Percentiles rank a stretch among this genome's conserved stretches.
These are phyloP conservation scores for Diaporthe helianthi DNA, from an alignment of 2,329 filamentous ascomycete genomes.

Conservation along the genomic window DNA sequence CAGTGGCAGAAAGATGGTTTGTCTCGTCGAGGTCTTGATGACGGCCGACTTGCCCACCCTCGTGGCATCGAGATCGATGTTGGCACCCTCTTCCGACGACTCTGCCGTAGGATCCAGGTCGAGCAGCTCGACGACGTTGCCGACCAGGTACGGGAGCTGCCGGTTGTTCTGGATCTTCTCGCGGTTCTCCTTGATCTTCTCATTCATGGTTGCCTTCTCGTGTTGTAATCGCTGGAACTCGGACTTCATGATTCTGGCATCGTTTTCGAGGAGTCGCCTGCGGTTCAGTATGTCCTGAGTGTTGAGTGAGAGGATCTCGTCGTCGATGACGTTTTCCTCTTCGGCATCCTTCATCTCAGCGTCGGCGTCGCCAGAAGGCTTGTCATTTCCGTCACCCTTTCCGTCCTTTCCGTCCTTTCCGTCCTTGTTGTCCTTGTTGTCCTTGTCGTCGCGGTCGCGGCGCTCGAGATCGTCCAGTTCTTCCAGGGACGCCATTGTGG, in stretches of 20 bases:
- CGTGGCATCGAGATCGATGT: constrained; percentile 97
- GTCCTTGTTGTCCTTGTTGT: constrained; percentile 66
- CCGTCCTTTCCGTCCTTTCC: constrained; percentile 53
- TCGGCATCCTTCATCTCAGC: constrained; percentile 89
- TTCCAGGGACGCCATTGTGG: constrained; percentile 85
- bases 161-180: constrained; percentile 99
- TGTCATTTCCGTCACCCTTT: constrained; percentile 62
- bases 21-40: constrained; percentile 98
- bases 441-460: constrained; percentile 76
- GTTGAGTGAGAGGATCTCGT: constrained; percentile 90
- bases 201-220: constrained; percentile 93
- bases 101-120: constrained; percentile 96
- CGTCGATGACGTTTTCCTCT: constrained; percentile 82
- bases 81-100: constrained; percentile 95
- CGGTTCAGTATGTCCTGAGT: constrained; percentile 94
- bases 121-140: constrained; percentile 96
- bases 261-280: constrained; percentile 92
- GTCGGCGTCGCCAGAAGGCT: constrained; percentile 70
- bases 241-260: constrained; percentile 98
- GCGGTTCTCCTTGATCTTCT: constrained; percentile 98
- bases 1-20: constrained; percentile 97
- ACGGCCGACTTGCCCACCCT: constrained; percentile 97
- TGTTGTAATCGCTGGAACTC: constrained; percentile 93
- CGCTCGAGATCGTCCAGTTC: constrained; percentile 90
- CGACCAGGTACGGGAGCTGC: constrained; percentile 98